Percentiles rank a stretch among this genome's conserved stretches.
phyloP scores from a whole-genome alignment of 1,139 yeast species.

The Wickerhamomyces sp. region DNA sequence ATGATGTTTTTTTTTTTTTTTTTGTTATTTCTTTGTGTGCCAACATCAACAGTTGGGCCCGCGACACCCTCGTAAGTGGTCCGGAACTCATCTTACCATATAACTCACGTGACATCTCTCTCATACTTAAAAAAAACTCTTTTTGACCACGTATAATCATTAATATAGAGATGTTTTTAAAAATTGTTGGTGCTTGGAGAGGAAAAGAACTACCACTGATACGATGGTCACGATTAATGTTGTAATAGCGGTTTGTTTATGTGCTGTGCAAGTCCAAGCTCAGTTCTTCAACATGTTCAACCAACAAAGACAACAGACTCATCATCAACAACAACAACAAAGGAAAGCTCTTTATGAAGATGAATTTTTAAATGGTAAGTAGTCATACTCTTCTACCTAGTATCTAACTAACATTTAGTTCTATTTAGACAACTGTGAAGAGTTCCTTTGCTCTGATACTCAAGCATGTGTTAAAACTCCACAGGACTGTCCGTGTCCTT shows the following conservation, averaged over 20 bases:
- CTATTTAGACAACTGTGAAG: slow-evolving; percentile 43
- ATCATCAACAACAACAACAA: slow-evolving; percentile 33
- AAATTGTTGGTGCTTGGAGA: no score
- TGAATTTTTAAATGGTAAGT: slow-evolving; percentile 28
- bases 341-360: slow-evolving; percentile 31
- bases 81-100: no score
- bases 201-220: no score
- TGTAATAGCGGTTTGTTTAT: neutral
- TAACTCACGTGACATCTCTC: no score
- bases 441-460: slow-evolving; percentile 80
- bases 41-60: no score
- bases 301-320: no score
- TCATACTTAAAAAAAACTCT: neutral
- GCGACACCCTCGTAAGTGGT: no score
- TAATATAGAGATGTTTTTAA: no score
- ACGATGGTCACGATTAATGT: no score
- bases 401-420: slow-evolving; percentile 4
- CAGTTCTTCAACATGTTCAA: slow-evolving; percentile 26
- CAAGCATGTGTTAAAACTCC: slow-evolving; percentile 66
- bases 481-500: slow-evolving; percentile 84
- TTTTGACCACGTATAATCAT: slow-evolving; percentile 2
- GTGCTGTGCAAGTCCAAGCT: slow-evolving; percentile 9
- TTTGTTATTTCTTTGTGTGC: no score
- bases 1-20: no score
- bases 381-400: neutral